These are phyloP conservation scores for Turnera subulata DNA, from an alignment of 345 rosid species.

Conservation along the genomic window DNA sequence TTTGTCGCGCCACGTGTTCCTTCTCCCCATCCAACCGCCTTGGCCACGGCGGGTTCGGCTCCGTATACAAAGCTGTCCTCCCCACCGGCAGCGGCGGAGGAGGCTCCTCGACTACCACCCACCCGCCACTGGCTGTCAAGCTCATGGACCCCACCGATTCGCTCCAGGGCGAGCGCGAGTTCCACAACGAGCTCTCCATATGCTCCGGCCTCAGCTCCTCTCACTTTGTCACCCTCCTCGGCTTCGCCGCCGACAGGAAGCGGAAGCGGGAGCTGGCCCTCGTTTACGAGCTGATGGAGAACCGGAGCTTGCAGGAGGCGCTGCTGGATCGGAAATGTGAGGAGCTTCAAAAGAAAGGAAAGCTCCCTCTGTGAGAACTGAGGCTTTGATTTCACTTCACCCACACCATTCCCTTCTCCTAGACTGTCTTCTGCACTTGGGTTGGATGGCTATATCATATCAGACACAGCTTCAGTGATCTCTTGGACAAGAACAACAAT, in stretches of 20 bases:
- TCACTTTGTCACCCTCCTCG: conserved; percentile 51
- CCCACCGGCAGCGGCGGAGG: no score
- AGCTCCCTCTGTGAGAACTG: conserved; percentile 67
- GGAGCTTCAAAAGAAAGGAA: conserved; percentile 76
- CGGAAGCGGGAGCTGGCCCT: conserved; percentile 43
- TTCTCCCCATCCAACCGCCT: conserved; percentile 15
- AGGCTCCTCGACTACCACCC: no score
- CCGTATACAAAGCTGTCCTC: conserved; percentile 55
- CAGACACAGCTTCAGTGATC: conserved; percentile 58
- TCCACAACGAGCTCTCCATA: conserved; percentile 54
- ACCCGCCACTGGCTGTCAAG: conserved; percentile 24
- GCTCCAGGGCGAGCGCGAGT: conserved; percentile 73
- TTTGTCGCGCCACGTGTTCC: conserved; percentile 9
- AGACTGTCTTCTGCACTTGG: conserved; percentile 15
- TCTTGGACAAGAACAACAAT: conserved; percentile 80
- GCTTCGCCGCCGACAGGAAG: conserved; percentile 55
- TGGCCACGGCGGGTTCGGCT: conserved; percentile 22
- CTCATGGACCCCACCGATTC: conserved; percentile 56
- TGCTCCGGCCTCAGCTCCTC: conserved; percentile 13
- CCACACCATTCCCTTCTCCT: not conserved
- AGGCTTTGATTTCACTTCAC: conserved; percentile 41
- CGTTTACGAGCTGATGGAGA: conserved; percentile 72
- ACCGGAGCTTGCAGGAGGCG: conserved; percentile 68
- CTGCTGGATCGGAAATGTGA: conserved; percentile 65
- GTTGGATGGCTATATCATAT: conserved; percentile 47